Base-by-base conservation (phyloP, 805 yeast species). In the Brettanomyces nanus region DNA sequence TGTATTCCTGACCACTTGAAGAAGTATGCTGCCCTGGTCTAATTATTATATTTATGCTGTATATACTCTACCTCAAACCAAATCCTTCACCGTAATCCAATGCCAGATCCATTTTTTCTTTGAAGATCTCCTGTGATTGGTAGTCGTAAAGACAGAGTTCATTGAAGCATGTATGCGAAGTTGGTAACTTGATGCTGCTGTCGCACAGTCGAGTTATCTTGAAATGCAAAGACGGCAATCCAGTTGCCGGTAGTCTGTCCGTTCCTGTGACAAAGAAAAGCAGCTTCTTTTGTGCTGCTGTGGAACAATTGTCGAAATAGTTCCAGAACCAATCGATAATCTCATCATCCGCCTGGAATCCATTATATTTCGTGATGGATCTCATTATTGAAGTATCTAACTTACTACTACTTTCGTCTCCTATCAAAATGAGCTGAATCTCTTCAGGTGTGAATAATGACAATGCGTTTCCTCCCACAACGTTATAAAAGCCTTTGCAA, bases 141-240 rank as follows among this genome's bases (percentile, higher is more conserved):
- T 90, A 90, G 27, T 77, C 77, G 57, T 77, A 82, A 5, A 92
- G 47, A 39, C 90, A 81, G 19, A 90, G 55, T 62, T 90, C 95
- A 54, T 90, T 92, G 64, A 92, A 90, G 50, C 98, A 90, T 0
- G 97, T 92, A 54, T 90, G 97, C 0, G 97, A 86, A 13, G 81
- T 63, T 0, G 97, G 97, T 14, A 89, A 60, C 34, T 80, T 63
- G 2, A 71, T 65, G 23, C 64, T 67, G 1, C 44, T 48, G 5
- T 59, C 63, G 11, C 28, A 6, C 10, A 63, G 49, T 38, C 72
- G 71, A 13, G 80, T 73, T n/a, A 90, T 73, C 43, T 79, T 79
- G 51, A 92, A 80, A 31, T 68, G 67, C 63, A 90, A 62, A 36
- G 82, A 80, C 22, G 83, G 79, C 21, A 86, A 68, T 0, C 98